These are phyloP conservation scores for Argentina anserina DNA, from an alignment of 306 rosid species.

Conservation along the genomic window DNA sequence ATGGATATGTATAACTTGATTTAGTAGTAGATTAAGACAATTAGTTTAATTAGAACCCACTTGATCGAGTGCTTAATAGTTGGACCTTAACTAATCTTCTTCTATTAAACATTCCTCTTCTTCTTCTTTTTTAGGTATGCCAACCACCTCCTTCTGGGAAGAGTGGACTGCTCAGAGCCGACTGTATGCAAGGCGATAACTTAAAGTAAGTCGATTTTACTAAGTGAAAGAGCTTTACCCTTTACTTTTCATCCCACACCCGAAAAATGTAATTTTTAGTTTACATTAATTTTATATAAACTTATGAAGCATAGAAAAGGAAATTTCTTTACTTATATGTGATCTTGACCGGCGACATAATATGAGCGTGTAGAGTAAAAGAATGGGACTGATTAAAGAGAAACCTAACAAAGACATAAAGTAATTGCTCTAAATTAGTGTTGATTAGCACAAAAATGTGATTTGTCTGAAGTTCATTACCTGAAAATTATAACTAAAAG, in stretches of 20 bases:
- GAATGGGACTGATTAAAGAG: background rate
- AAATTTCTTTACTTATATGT: background rate
- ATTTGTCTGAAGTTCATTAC: background rate
- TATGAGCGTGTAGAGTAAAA: background rate
- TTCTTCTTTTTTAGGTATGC: slow-evolving; percentile 42
- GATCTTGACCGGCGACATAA: background rate
- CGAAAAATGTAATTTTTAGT: background rate
- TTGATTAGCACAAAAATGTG: background rate
- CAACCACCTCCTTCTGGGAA: slow-evolving; percentile 43
- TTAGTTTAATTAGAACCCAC: background rate
- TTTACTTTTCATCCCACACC: background rate
- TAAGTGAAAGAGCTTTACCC: background rate
- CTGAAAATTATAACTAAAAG: background rate
- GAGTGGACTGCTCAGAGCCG: slow-evolving; percentile 59
- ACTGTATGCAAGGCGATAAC: slow-evolving; percentile 16
- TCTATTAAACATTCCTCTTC: background rate
- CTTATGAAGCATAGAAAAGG: background rate
- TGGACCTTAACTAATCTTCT: background rate
- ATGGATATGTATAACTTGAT: background rate
- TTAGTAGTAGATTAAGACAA: background rate
- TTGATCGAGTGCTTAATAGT: background rate
- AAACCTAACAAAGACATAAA: background rate
- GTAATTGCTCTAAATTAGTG: background rate
- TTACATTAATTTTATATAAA: background rate
- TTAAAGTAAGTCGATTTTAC: background rate